These are phyloP conservation scores for Plasmopara muralis DNA, from an alignment of 352 stramenopile species.

Conservation along the genomic window DNA sequence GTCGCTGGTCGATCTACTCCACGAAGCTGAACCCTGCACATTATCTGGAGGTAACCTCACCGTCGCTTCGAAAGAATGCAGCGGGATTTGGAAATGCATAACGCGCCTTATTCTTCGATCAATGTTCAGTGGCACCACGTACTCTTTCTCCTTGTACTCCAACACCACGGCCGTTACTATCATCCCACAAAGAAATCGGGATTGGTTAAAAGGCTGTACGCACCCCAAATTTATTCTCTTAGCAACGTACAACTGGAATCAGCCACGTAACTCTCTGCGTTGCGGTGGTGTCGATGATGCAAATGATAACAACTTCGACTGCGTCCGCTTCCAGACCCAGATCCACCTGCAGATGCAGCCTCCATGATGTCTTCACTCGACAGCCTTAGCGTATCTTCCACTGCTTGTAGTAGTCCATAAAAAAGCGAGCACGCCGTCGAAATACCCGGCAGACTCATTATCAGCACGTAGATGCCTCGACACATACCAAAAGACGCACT, in stretches of 20 bases:
- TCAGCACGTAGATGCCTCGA: slow-evolving; percentile 61
- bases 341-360: slow-evolving; percentile 19
- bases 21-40: slow-evolving; percentile 4
- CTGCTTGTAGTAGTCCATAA: slow-evolving; percentile 56
- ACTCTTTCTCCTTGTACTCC: slow-evolving; percentile 83
- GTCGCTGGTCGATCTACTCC: slow-evolving; percentile 16
- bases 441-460: slow-evolving; percentile 70
- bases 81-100: slow-evolving; percentile 84
- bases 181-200: slow-evolving; percentile 8
- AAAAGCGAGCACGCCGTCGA: slow-evolving; percentile 63
- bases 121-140: slow-evolving; percentile 72
- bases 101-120: slow-evolving; percentile 82
- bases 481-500: slow-evolving; percentile 47
- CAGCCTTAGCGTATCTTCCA: slow-evolving; percentile 59
- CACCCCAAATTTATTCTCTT: not conserved
- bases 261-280: slow-evolving; percentile 49
- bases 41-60: slow-evolving; percentile 56
- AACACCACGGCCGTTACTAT: slow-evolving; percentile 79
- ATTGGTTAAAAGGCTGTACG: slow-evolving; percentile 4
- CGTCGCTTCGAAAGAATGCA: slow-evolving; percentile 79
- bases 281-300: slow-evolving; percentile 24
- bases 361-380: slow-evolving; percentile 35
- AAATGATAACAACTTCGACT: slow-evolving; percentile 32
- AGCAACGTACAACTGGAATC: slow-evolving; percentile 55
- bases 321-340: slow-evolving; percentile 9